These are phyloP conservation scores for Ajuga chamaepitys DNA, from an alignment of 257 asterid genomes.

Conservation along the genomic window DNA sequence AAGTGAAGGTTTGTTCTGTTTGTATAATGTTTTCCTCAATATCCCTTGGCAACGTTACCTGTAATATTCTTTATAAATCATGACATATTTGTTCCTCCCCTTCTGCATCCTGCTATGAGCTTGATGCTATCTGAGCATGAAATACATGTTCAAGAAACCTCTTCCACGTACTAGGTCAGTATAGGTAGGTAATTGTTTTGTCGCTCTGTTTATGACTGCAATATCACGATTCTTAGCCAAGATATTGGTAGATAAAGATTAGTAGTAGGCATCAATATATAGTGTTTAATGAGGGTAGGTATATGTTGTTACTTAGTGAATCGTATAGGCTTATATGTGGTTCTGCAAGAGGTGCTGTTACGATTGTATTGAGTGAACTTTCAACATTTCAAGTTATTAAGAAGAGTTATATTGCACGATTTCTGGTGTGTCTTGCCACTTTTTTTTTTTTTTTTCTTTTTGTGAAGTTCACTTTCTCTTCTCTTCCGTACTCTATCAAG, in stretches of 20 bases:
- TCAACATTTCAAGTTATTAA: neutral
- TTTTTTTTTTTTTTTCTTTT: neutral
- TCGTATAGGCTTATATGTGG: neutral
- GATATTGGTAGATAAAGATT: neutral
- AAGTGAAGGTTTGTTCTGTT: conserved; percentile 41
- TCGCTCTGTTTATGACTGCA: neutral
- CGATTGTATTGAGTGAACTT: neutral
- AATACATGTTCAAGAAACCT: neutral
- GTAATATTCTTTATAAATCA: neutral
- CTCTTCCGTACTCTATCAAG: neutral
- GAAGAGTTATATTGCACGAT: neutral
- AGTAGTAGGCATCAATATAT: neutral
- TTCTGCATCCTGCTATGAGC: conserved; percentile 1
- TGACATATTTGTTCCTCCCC: neutral
- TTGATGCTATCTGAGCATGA: neutral
- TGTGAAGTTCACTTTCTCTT: too few relatives aligned
- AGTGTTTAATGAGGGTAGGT: neutral
- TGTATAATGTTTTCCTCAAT: neutral
- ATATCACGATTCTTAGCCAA: neutral
- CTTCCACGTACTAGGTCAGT: neutral
- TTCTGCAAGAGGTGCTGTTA: neutral
- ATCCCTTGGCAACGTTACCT: neutral
- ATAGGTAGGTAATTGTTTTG: neutral
- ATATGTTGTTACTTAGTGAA: neutral
- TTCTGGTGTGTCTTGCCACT: neutral